Evolutionary conservation across 1,139 yeast species (phyloP), one percentile per base, ranked within the genome.

Genomic region (Zygosaccharomyces pseudobailii): DNA sequence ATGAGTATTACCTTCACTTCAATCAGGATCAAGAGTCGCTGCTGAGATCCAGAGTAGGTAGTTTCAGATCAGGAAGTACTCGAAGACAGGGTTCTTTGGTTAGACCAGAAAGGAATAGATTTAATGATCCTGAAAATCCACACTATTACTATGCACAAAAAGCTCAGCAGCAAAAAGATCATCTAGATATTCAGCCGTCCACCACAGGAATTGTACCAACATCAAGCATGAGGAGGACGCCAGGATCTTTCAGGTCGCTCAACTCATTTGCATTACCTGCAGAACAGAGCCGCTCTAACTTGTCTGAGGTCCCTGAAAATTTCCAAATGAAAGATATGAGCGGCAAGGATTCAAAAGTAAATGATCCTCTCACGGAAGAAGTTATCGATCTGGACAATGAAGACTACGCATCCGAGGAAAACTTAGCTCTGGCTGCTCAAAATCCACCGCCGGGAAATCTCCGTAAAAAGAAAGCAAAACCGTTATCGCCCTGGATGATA

Each of bases 71-170:
- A 6, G 47, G 40, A 13, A 28, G 45, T 13, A 55, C 56, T 28
- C 55, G 54, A 21, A 53, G 66, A 48, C 63, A 60, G 38, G 62
- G 59, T 13, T 85, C 95, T 1, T 72, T 88, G 53, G 85, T 87
- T 36, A 75, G 87, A 53, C 95, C 94, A 2, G 96, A 88, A 64
- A 74, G 96, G 54, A 80, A 84, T 42, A 72, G 89, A 47, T 71
- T 85, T 53, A 73, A 76, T 55, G 76, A 79, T 55, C 81, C 79
- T 10, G 76, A 75, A 51, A 87, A 86, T 62, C 94, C 92, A 2
- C 80, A 84, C 48, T 85, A 75, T 66, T 90, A 86, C 64, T 87
- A 87, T 66, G 78, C 88, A n/a, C 90, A 85, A 57, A 84, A 84
- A 23, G 84, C 92, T 7, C 79, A 82, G 48, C 87, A 84, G 58